These are phyloP conservation scores for Microstroma glucosiphilum DNA, from an alignment of 1,284 basidiomycete species.

Conservation along the genomic window DNA sequence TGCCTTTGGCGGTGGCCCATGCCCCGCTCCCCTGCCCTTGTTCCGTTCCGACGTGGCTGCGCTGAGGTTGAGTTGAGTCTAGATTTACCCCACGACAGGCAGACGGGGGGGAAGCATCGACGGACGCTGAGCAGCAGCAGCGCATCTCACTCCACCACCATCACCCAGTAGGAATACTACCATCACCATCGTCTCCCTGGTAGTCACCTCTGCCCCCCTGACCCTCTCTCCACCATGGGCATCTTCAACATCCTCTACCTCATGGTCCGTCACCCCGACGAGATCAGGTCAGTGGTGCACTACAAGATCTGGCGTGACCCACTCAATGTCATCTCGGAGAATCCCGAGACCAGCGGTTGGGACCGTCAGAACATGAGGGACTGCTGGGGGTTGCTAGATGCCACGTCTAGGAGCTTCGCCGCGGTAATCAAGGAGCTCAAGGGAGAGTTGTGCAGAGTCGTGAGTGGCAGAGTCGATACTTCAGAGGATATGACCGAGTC, in stretches of 20 bases:
- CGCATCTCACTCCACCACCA: not conserved
- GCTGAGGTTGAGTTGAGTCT: too few species aligned
- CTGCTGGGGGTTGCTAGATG: slow-evolving; percentile 85
- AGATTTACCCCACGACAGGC: too few species aligned
- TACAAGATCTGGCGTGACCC: slow-evolving; percentile 54
- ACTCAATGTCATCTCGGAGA: slow-evolving; percentile 50
- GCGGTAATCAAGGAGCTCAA: slow-evolving; percentile 95
- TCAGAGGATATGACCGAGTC: not conserved
- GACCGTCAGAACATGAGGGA: slow-evolving; percentile 63
- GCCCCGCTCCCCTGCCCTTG: too few species aligned
- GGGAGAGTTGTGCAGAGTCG: slow-evolving; percentile 83
- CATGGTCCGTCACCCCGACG: slow-evolving; percentile 42
- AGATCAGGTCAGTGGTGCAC: slow-evolving; percentile 49
- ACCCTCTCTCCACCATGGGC: not conserved
- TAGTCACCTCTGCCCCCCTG: not conserved
- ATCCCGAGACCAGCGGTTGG: slow-evolving; percentile 47
- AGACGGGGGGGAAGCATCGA: too few species aligned
- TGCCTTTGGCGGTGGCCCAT: too few species aligned
- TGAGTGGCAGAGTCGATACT: slow-evolving; percentile 54
- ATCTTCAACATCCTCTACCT: slow-evolving; percentile 8
- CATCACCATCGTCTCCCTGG: not conserved
- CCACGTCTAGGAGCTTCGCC: slow-evolving; percentile 82
- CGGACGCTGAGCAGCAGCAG: too few species aligned
- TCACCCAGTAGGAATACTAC: not conserved
- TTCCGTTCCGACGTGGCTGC: too few species aligned